These are phyloP conservation scores for grape (Vitis vinifera) DNA, from an alignment of 164 flowering plant genomes.

Conservation along the genomic window DNA sequence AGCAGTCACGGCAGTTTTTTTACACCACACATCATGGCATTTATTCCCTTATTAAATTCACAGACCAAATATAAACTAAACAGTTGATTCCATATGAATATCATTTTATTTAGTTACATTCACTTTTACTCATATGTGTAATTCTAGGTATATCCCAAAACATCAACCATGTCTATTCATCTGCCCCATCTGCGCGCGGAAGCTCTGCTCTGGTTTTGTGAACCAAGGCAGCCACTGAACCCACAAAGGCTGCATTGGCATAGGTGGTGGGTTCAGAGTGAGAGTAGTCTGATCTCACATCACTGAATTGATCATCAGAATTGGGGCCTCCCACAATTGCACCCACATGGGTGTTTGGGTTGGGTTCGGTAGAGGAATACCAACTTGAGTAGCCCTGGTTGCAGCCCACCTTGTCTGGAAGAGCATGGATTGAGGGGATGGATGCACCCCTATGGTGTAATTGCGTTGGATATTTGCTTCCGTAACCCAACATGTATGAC, in stretches of 20 bases:
- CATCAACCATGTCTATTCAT: not conserved
- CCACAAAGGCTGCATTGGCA: slow-evolving; percentile 75
- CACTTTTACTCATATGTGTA: too few species aligned
- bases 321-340: slow-evolving; percentile 85
- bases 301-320: slow-evolving; percentile 54
- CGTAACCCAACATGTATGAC: slow-evolving; percentile 88
- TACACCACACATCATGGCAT: too few species aligned
- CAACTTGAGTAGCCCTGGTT: slow-evolving; percentile 48
- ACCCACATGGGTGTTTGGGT: slow-evolving; percentile 72
- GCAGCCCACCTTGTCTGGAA: slow-evolving; percentile 56
- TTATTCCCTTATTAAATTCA: too few species aligned
- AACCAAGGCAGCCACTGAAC: slow-evolving; percentile 53
- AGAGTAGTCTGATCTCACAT: slow-evolving; percentile 53
- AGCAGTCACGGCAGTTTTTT: too few species aligned
- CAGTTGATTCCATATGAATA: too few species aligned
- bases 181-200: slow-evolving; percentile 9
- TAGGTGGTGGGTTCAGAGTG: slow-evolving; percentile 77
- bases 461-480: slow-evolving; percentile 49
- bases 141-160: slow-evolving; percentile 2
- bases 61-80: too few species aligned
- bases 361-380: slow-evolving; percentile 32
- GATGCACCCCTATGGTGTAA: slow-evolving; percentile 85
- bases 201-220: slow-evolving; percentile 4
- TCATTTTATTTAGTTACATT: too few species aligned
- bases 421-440: slow-evolving; percentile 48